Evolutionary conservation across 768 basidiomycete species (phyloP), one percentile per base, ranked within the genome.

Genomic region (Auricularia cornea): DNA sequence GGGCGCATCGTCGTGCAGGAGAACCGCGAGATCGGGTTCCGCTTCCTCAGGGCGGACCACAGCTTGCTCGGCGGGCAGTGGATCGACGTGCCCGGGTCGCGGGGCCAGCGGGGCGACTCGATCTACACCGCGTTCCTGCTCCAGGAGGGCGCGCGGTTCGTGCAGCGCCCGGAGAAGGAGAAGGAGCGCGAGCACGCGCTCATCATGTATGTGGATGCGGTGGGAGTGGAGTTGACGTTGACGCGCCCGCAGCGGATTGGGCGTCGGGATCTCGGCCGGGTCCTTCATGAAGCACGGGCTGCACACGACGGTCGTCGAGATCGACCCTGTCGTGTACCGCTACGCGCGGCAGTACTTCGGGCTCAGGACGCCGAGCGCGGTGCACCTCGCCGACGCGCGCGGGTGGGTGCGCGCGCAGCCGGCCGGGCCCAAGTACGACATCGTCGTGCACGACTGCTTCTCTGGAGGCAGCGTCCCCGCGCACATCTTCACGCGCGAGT

Each of bases 391-490:
- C 69, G 94, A 97, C 68, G 95, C 92, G 4, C 81, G 88, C 31
- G 65, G 68, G 14, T 94, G 89, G 85, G 82, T 88, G n/a, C 48
- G 70, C 33, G 74, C 80, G 8, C 73, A 77, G 57, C 79, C 79
- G 60, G 70, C 62, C 54, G 63, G 56, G 11, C 30, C 29, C 10
- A 75, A 76, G 23, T 92, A 84, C 70, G 88, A 91, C 67, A 79
- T 88, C 65, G 83, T 94, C 44, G 78, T 96, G 0, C 96, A 98
- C 67, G 95, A 96, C 69, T 92, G 91, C 70, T 98, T 97, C 72
- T 93, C 94, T 10, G 96, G 95, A 10, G 96, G 96, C 3, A 85
- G 84, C n/a, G 86, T 98, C 2, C 94, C 96, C 0, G 78, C 85
- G 40, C 88, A 92, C 69, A 76, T 98, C 60, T 98, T 89, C 74